Percentiles rank a stretch among this genome's conserved stretches.
These are phyloP conservation scores for Sporothrix variecibatus DNA, from an alignment of 2,329 filamentous ascomycete species.

Conservation along the genomic window DNA sequence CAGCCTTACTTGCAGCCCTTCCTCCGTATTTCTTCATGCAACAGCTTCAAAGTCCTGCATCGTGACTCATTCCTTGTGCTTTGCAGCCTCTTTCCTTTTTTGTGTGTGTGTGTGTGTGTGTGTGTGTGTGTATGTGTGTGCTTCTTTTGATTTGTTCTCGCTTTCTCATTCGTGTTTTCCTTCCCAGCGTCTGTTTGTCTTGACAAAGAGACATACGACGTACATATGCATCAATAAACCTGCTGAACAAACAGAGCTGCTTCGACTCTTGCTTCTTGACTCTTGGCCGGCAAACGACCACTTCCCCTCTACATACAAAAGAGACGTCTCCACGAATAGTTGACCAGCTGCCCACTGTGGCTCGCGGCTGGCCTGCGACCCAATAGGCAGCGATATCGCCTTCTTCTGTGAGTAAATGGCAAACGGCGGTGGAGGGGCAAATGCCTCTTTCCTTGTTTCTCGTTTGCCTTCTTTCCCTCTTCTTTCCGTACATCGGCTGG, in stretches of 20 bases:
- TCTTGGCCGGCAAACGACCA: not conserved
- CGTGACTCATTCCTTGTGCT: constrained; percentile 7
- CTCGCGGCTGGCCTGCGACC: not conserved
- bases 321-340: not conserved
- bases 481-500: not conserved
- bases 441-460: not conserved
- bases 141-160: not conserved
- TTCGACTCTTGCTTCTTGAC: not conserved
- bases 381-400: not conserved
- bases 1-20: not conserved
- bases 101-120: too few species aligned
- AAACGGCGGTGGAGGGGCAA: not conserved
- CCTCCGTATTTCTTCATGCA: not conserved
- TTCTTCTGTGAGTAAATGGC: not conserved
- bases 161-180: not conserved
- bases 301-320: not conserved
- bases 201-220: not conserved
- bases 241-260: not conserved
- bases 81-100: not conserved
- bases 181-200: not conserved
- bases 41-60: not conserved
- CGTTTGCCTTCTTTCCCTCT: not conserved
- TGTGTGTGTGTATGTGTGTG: too few species aligned
- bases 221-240: not conserved
- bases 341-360: constrained; percentile 8